Conservation (phyloP, 2,329 filamentous ascomycete species). For the Cucurbitaria berberidis region DNA sequence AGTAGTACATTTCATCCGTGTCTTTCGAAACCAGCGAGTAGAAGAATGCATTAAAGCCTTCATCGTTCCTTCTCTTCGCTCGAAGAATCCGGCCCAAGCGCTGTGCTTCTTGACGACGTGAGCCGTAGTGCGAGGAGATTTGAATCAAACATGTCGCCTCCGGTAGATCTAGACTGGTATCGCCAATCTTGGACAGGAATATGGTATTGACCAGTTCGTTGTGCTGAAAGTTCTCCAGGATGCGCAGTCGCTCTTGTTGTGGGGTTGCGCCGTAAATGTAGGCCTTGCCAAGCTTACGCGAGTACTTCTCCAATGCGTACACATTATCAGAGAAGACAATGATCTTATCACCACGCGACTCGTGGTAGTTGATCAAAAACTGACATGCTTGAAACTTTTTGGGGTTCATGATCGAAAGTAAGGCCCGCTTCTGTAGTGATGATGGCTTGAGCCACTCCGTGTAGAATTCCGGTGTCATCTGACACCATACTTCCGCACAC, state of each 20-base stretch:
- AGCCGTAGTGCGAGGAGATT: slow-evolving; percentile 96
- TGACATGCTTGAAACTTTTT: slow-evolving; percentile 96
- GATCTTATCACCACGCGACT: slow-evolving; percentile 92
- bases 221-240: slow-evolving; percentile 93
- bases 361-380: slow-evolving; percentile 98
- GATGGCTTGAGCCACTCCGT: slow-evolving; percentile 79
- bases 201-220: slow-evolving; percentile 90
- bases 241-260: slow-evolving; percentile 82
- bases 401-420: slow-evolving; percentile 97
- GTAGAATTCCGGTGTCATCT: slow-evolving; percentile 98
- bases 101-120: slow-evolving; percentile 94
- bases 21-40: slow-evolving; percentile 98
- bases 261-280: slow-evolving; percentile 91
- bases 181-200: slow-evolving; percentile 96
- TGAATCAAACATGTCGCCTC: slow-evolving; percentile 97
- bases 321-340: slow-evolving; percentile 99
- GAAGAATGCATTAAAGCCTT: slow-evolving; percentile 99
- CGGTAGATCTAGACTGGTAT: slow-evolving; percentile 95
- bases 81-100: slow-evolving; percentile 89
- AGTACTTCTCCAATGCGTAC: slow-evolving; percentile 86
- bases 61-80: slow-evolving; percentile 94
- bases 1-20: slow-evolving; percentile 97
- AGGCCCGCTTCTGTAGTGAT: slow-evolving; percentile 68
- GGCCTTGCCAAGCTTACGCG: slow-evolving; percentile 80
- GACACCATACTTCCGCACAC: slow-evolving; percentile 98